phyloP scores from a whole-genome alignment of 495 filamentous ascomycete genomes.

The Neurospora sp. region DNA sequence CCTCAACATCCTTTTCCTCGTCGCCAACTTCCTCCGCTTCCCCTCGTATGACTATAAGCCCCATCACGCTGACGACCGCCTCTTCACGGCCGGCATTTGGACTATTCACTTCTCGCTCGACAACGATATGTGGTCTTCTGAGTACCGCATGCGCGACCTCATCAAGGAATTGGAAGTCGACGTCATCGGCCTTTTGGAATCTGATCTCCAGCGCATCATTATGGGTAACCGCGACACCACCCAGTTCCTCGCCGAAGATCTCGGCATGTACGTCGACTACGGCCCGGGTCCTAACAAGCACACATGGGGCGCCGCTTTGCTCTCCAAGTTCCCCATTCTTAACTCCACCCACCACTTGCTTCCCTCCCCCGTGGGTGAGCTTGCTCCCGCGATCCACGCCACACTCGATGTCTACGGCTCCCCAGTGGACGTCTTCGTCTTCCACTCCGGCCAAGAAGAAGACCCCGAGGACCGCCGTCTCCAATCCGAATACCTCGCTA shows the following conservation, averaged over 20 bases:
- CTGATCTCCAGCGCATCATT: slow-evolving; percentile 93
- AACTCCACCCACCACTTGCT: slow-evolving; percentile 95
- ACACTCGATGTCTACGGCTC: slow-evolving; percentile 89
- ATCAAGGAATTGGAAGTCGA: slow-evolving; percentile 92
- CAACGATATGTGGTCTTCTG: slow-evolving; percentile 98
- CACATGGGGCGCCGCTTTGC: slow-evolving; percentile 88
- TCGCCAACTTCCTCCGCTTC: slow-evolving; percentile 85
- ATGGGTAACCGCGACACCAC: slow-evolving; percentile 99
- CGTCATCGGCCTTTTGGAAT: slow-evolving; percentile 87
- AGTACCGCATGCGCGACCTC: slow-evolving; percentile 84
- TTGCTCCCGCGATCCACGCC: slow-evolving; percentile 93
- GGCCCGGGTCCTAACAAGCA: slow-evolving; percentile 98
- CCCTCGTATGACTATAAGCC: slow-evolving; percentile 85
- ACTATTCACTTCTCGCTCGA: slow-evolving; percentile 97
- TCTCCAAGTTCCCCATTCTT: slow-evolving; percentile 95
- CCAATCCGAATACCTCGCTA: slow-evolving; percentile 77
- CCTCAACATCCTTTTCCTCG: slow-evolving; percentile 70
- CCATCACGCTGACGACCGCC: slow-evolving; percentile 76
- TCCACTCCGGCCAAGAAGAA: slow-evolving; percentile 98
- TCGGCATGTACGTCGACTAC: slow-evolving; percentile 98
- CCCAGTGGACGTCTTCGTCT: slow-evolving; percentile 87
- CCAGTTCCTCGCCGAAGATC: slow-evolving; percentile 87
- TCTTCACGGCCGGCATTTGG: slow-evolving; percentile 93
- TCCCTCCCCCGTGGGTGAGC: slow-evolving; percentile 84
- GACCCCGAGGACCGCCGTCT: slow-evolving; percentile 87